phyloP scores from a whole-genome alignment of 2,329 filamentous ascomycete genomes.

The Hirsutella minnesotensis region DNA sequence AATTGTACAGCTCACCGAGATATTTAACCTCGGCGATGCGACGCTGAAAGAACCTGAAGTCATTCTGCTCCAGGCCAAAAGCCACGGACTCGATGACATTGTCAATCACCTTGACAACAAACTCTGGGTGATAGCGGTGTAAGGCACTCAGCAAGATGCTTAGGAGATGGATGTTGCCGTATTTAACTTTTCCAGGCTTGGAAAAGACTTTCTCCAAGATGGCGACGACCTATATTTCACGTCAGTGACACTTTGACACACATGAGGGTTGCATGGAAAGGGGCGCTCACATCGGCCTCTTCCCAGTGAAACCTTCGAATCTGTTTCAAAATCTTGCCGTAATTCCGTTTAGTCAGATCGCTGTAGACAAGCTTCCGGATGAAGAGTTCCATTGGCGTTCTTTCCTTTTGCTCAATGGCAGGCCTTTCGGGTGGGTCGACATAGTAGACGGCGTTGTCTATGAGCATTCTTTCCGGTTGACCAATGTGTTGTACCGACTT shows the following conservation, averaged over 20 bases:
- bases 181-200: slow-evolving; percentile 94
- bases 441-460: slow-evolving; percentile 96
- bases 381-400: slow-evolving; percentile 85
- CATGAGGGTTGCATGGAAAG: neutral
- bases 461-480: slow-evolving; percentile 92
- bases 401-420: slow-evolving; percentile 92
- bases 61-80: slow-evolving; percentile 84
- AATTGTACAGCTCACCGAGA: slow-evolving; percentile 92
- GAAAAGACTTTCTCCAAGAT: slow-evolving; percentile 86
- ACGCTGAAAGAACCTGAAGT: slow-evolving; percentile 94
- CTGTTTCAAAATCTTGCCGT: slow-evolving; percentile 87
- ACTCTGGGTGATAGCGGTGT: slow-evolving; percentile 83
- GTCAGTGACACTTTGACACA: neutral
- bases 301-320: slow-evolving; percentile 97
- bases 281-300: slow-evolving; percentile 56
- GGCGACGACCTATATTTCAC: slow-evolving; percentile 44
- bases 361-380: slow-evolving; percentile 86
- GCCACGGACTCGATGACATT: slow-evolving; percentile 80
- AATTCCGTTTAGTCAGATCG: slow-evolving; percentile 87
- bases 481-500: slow-evolving; percentile 92
- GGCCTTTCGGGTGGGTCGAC: slow-evolving; percentile 90
- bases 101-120: slow-evolving; percentile 85
- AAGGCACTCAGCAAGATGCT: slow-evolving; percentile 81
- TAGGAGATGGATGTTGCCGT: slow-evolving; percentile 88
- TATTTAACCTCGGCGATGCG: slow-evolving; percentile 95